Conservation (phyloP, 805 yeast species). For the Lipomyces chichibuensis region DNA sequence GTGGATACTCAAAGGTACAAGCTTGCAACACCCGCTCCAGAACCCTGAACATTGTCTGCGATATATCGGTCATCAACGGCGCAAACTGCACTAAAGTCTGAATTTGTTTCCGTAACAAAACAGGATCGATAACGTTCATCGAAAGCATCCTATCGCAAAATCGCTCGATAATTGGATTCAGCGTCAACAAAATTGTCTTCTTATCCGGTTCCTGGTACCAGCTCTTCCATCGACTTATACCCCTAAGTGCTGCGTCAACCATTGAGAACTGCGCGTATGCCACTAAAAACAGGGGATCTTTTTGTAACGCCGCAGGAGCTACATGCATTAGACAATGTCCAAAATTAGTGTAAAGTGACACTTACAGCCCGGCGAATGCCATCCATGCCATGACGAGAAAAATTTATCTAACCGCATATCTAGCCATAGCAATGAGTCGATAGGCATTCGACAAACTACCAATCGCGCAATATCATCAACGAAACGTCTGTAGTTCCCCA, state of each 20-base stretch:
- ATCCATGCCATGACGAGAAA: conserved; percentile 54
- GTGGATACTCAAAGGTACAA: conserved; percentile 80
- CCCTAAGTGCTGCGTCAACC: conserved; percentile 87
- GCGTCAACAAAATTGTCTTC: conserved; percentile 55
- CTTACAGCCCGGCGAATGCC: conserved; percentile 41
- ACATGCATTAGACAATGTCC: background rate
- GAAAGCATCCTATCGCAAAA: conserved; percentile 59
- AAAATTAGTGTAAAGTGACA: background rate
- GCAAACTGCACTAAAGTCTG: conserved; percentile 94
- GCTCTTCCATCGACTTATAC: conserved; percentile 91
- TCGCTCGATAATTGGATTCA: conserved; percentile 71
- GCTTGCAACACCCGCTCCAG: conserved; percentile 85
- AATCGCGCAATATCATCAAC: conserved; percentile 90
- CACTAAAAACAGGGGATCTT: conserved; percentile 65
- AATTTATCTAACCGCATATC: conserved; percentile 71
- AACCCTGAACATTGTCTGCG: conserved; percentile 74
- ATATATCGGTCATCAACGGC: conserved; percentile 77
- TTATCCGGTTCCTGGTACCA: conserved; percentile 73
- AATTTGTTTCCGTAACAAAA: conserved; percentile 77
- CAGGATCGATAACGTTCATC: conserved; percentile 77
- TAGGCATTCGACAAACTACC: conserved; percentile 81
- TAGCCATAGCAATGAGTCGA: conserved; percentile 80
- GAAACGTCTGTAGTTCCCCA: conserved; percentile 77
- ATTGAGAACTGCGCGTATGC: conserved; percentile 83
- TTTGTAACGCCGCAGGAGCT: conserved; percentile 39